Base-by-base conservation (phyloP, 495 filamentous ascomycete species). In the Podospora australis region DNA sequence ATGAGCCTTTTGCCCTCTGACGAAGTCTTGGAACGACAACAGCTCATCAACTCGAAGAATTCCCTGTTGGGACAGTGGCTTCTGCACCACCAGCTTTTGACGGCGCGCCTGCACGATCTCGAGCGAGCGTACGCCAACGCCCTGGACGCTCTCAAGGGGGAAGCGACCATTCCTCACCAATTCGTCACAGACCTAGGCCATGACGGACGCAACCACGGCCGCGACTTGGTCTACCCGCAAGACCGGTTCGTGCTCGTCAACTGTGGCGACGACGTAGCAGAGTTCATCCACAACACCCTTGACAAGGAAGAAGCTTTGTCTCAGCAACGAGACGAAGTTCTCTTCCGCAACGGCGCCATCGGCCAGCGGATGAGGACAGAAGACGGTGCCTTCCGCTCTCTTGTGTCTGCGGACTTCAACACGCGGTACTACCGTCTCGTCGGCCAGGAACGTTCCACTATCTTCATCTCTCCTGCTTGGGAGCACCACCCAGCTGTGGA, bases 181-280 rank as follows among this genome's bases (percentile, higher is more conserved):
- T 39, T 60, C 24, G 50, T 72, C 16, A 49, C 58, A 21, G 11
- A 32, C 2, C 46, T 63, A 0, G 70, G 71, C 0, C 63, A 71
- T 0, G 66, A 70, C 16, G 70, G 55, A 9, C 62, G 65, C 4
- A 49, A 53, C 2, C 13, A 19, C 1, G 71, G 68, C 0, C 56
- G 70, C 43, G 63, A 66, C 34, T 52, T 74, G 22, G 66, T 67
- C 6, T 73, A 65, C 46, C 71, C 72, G 3, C 75, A 79, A 58
- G 74, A 77, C 53, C 59, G 67, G 21, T 79, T 65, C 56, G 58
- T 79, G n/a, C 58, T 79, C 4, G 72, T 62, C 28, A 78, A 78
- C 49, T 61, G 69, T 0, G 73, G 73, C 7, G 70, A 73, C 30
- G 74, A 76, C 47, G 59, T 77, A 2, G 72, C 67, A 26, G 45